phyloP scores from a whole-genome alignment of 306 rosid genomes.

The Acacia crassicarpa region DNA sequence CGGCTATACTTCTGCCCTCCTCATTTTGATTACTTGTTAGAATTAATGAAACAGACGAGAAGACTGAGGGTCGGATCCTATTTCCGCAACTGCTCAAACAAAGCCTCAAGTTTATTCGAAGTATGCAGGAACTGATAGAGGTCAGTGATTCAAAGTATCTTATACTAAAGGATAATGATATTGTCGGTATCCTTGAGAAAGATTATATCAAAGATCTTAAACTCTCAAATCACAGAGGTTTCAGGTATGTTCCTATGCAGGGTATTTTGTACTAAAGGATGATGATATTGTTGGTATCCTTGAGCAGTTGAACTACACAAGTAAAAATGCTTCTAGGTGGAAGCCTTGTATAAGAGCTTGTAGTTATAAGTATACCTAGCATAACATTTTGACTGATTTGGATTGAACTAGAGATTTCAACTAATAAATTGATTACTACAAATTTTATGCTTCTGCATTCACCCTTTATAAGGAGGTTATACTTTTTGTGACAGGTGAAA shows the following conservation, averaged over 20 bases:
- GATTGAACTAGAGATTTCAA: background rate
- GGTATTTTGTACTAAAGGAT: constrained; percentile 52
- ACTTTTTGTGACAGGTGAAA: background rate
- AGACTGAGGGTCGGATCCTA: background rate
- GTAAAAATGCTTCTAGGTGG: background rate
- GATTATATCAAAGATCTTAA: constrained; percentile 84
- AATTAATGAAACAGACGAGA: background rate
- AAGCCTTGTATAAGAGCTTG: background rate
- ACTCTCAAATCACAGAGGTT: constrained; percentile 76
- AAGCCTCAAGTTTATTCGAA: constrained; percentile 80
- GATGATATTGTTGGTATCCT: constrained; percentile 84
- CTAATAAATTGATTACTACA: background rate
- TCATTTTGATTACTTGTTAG: too few species aligned
- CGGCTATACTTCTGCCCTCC: too few species aligned
- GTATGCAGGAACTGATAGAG: constrained; percentile 89
- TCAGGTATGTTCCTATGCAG: constrained; percentile 55
- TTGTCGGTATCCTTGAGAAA: constrained; percentile 74
- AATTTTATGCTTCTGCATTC: background rate
- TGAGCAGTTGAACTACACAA: constrained; percentile 23
- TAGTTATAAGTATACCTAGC: background rate
- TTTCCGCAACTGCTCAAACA: constrained; percentile 29
- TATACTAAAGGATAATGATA: constrained; percentile 83
- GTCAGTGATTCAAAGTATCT: constrained; percentile 82
- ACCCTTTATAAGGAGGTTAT: background rate
- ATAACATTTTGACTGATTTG: background rate